A percentile compares a stretch with the other conserved stretches of the same genome.
phyloP scores from a whole-genome alignment of 2,329 filamentous ascomycete species.

The Colletotrichum scovillei region DNA sequence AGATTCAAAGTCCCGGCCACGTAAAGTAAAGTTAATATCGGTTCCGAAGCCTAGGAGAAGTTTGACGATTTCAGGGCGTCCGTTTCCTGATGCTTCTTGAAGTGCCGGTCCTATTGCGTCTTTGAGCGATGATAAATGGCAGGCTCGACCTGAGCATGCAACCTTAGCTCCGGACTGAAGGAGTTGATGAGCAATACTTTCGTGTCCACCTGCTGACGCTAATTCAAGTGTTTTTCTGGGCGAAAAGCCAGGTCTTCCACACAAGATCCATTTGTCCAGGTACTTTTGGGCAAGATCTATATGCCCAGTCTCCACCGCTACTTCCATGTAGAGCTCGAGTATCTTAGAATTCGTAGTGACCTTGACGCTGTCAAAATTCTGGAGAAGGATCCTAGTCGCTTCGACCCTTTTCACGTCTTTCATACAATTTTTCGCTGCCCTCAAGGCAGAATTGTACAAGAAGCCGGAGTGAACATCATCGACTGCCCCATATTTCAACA shows the following conservation, averaged over 20 bases:
- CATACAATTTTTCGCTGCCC: too few species aligned
- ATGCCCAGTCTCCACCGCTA: not conserved
- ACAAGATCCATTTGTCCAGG: not conserved
- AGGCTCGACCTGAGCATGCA: not conserved
- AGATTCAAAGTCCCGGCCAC: rapidly evolving
- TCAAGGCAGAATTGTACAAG: not conserved
- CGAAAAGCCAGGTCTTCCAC: not conserved
- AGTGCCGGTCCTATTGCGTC: not conserved
- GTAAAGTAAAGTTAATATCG: not conserved
- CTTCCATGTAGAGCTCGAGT: not conserved
- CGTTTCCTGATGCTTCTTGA: not conserved
- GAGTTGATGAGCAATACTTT: not conserved
- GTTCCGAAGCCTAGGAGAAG: not conserved
- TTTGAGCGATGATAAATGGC: rapidly evolving
- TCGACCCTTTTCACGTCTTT: too few species aligned
- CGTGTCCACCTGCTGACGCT: not conserved
- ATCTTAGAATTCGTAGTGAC: not conserved
- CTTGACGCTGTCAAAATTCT: not conserved
- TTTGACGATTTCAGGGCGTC: not conserved
- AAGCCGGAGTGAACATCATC: not conserved
- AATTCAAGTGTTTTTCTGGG: not conserved
- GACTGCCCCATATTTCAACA: not conserved
- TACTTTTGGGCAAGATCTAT: not conserved
- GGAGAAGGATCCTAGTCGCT: rapidly evolving
- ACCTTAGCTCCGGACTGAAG: not conserved